These are phyloP conservation scores for Gonapodya prolifera DNA, from an alignment of 192 early-diverging fungal genomes.

Conservation along the genomic window DNA sequence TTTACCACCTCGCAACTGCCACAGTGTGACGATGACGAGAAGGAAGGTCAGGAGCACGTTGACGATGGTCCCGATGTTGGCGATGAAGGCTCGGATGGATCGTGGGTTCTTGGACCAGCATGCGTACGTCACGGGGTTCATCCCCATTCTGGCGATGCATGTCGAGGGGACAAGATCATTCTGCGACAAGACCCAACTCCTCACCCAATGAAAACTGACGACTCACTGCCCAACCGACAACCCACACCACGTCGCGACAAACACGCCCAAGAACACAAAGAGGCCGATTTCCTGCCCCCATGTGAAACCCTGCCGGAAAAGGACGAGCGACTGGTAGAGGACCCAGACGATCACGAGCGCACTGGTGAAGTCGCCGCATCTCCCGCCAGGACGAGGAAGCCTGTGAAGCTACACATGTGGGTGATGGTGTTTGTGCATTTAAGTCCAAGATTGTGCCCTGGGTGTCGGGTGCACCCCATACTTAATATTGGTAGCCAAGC, in stretches of 20 bases:
- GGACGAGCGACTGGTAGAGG: neutral
- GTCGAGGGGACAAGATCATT: no score
- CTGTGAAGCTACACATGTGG: neutral
- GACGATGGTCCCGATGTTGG: neutral
- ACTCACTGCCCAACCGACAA: neutral
- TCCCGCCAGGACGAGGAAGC: neutral
- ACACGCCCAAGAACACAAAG: neutral
- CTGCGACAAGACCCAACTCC: neutral
- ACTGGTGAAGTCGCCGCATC: neutral
- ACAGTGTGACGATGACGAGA: neutral
- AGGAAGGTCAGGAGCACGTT: neutral
- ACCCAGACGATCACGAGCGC: neutral
- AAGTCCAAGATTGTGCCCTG: neutral
- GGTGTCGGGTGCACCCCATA: neutral
- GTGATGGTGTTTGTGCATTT: no score
- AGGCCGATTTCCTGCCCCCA: neutral
- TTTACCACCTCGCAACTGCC: neutral
- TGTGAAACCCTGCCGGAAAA: neutral
- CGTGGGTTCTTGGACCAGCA: neutral
- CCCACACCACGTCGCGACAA: neutral
- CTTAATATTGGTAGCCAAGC: no score
- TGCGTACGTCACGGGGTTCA: neutral
- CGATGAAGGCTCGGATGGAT: neutral
- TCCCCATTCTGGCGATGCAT: neutral
- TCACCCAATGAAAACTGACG: neutral